Percentiles rank a stretch among this genome's conserved stretches.
Conservation (phyloP, 345 rosid species). For the Turnera subulata region DNA sequence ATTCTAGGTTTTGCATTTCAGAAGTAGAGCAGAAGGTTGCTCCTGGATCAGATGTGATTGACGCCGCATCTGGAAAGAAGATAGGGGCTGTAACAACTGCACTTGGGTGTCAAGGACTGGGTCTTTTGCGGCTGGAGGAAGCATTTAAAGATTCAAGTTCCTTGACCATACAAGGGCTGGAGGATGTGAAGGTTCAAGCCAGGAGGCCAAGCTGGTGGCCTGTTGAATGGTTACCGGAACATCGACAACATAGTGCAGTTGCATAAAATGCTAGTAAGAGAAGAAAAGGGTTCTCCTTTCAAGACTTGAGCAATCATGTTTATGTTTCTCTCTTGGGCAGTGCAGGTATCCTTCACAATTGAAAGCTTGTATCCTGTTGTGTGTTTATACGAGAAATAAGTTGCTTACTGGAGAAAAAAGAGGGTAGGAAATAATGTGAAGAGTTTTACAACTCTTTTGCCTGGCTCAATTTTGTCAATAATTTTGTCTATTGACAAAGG, state of each 20-base stretch:
- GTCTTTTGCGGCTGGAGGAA: slow-evolving; percentile 65
- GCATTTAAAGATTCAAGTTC: slow-evolving; percentile 43
- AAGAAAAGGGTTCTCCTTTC: background rate
- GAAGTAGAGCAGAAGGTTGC: slow-evolving; percentile 54
- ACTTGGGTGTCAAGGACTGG: slow-evolving; percentile 67
- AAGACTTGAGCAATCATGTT: slow-evolving; percentile 4
- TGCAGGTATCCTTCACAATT: slow-evolving; percentile 12
- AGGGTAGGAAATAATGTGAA: slow-evolving; percentile 7
- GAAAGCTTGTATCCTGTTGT: slow-evolving; percentile 4
- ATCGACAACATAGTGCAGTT: slow-evolving; percentile 31
- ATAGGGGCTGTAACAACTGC: slow-evolving; percentile 66
- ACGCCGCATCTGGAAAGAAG: slow-evolving; percentile 56
- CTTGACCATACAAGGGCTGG: slow-evolving; percentile 44
- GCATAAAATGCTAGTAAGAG: slow-evolving; percentile 24
- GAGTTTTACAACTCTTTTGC: background rate
- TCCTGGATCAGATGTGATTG: slow-evolving; percentile 62
- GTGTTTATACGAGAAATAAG: background rate
- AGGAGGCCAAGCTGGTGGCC: slow-evolving; percentile 87
- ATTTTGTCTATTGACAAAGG: too few relatives aligned
- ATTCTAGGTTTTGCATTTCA: slow-evolving; percentile 19
- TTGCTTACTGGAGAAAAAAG: too few relatives aligned
- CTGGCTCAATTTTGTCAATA: too few relatives aligned
- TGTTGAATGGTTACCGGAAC: slow-evolving; percentile 52
- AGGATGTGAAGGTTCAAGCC: slow-evolving; percentile 59
- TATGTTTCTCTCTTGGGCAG: background rate